Percentiles rank a stretch among this genome's conserved stretches.
Evolutionary conservation across 176 grass and related monocot genomes (phyloP).

Genomic region (Oryza meridionalis): DNA sequence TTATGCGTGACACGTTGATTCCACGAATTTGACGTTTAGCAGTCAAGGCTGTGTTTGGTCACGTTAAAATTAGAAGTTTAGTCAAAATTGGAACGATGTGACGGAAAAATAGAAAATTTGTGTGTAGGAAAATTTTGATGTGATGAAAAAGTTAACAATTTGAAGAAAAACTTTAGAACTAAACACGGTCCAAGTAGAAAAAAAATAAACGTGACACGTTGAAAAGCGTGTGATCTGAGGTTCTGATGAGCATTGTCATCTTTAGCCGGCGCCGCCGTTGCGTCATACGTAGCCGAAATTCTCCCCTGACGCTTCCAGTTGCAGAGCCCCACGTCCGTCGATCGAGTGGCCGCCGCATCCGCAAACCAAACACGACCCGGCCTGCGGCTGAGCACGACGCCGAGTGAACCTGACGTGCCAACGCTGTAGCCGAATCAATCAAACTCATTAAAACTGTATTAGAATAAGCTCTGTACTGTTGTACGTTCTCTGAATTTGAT

Average conservation of each 20-base stretch:
- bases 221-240: slow-evolving; percentile 8
- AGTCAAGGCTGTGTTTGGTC: too few relatives aligned
- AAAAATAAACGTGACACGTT: background rate
- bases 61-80: too few relatives aligned
- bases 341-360: background rate
- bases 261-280: background rate
- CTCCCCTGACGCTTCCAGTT: background rate
- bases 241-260: background rate
- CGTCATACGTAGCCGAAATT: background rate
- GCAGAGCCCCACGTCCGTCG: background rate
- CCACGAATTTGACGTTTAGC: background rate
- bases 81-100: too few relatives aligned
- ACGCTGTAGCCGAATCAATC: background rate
- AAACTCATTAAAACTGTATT: background rate
- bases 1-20: slow-evolving; percentile 22
- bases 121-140: too few relatives aligned
- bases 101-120: too few relatives aligned
- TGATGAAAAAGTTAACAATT: too few relatives aligned
- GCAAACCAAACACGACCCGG: background rate
- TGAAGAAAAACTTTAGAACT: too few relatives aligned
- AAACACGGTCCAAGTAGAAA: too few relatives aligned
- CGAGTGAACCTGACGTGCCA: background rate
- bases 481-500: background rate
- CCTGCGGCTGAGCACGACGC: too few relatives aligned
- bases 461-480: background rate